phyloP scores from a whole-genome alignment of 257 asterid species.

The Solanum ossicruentum region DNA sequence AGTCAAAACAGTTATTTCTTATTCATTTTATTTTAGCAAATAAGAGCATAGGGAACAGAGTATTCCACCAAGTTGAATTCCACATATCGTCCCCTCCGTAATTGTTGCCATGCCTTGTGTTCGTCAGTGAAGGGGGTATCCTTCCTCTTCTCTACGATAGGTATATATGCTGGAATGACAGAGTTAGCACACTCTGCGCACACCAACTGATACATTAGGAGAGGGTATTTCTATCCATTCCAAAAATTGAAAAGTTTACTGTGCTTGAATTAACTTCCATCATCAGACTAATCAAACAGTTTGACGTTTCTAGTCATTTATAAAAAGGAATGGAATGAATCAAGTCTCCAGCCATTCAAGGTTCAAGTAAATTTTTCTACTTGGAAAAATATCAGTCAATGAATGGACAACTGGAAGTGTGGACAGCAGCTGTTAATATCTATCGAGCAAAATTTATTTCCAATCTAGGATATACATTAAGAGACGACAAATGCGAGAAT shows the following conservation, averaged over 20 bases:
- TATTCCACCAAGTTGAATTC: constrained; percentile 81
- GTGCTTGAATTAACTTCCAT: background rate
- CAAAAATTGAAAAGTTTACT: background rate
- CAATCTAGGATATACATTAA: background rate
- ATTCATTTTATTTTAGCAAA: background rate
- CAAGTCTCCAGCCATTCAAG: background rate
- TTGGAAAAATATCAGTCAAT: background rate
- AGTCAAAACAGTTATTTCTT: background rate
- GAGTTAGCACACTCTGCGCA: constrained; percentile 90
- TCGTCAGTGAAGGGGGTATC: constrained; percentile 60
- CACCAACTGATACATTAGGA: background rate
- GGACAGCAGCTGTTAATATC: background rate
- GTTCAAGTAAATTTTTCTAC: background rate
- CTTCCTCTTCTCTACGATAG: constrained; percentile 79
- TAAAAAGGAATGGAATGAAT: background rate
- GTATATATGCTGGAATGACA: constrained; percentile 85
- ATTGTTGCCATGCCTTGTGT: constrained; percentile 91
- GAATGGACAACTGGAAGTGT: background rate
- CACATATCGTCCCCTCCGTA: constrained; percentile 93
- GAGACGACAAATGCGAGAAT: background rate
- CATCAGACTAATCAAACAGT: background rate
- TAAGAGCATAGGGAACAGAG: background rate
- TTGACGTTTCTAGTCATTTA: background rate
- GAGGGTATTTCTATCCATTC: background rate
- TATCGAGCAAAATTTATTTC: background rate